Percentiles rank a stretch among this genome's conserved stretches.
These are phyloP conservation scores for Auricularia auricula-judae DNA, from an alignment of 768 basidiomycete species.

Conservation along the genomic window DNA sequence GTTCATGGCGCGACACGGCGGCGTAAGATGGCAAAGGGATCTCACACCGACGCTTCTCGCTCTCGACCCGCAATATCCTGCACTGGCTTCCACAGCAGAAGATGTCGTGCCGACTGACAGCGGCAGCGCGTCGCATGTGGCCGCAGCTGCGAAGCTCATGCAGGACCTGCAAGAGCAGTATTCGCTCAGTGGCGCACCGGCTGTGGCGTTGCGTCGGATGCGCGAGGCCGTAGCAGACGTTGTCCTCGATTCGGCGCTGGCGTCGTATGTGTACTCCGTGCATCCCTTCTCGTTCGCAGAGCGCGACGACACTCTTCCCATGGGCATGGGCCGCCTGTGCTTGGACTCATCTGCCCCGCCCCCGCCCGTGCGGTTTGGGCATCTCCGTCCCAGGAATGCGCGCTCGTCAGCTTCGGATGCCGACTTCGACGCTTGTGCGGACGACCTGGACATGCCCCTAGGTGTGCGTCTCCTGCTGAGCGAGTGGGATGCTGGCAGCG, in stretches of 20 bases:
- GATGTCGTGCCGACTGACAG: background rate
- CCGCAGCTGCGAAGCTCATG: conserved; percentile 5
- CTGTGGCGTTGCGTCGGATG: conserved; percentile 29
- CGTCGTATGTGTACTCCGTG: too few relatives aligned
- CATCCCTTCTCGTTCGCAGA: background rate
- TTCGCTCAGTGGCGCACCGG: conserved; percentile 50
- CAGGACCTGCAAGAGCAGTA: conserved; percentile 38
- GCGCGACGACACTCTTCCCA: conserved; percentile 29
- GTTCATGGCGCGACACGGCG: conserved; percentile 15
- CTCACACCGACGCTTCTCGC: conserved; percentile 29
- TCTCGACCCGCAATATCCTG: conserved; percentile 26
- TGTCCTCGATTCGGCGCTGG: conserved; percentile 29
- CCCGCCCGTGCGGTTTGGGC: conserved; percentile 46
- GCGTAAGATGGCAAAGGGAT: conserved; percentile 37
- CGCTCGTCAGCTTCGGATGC: conserved; percentile 12
- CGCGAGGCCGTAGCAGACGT: conserved; percentile 11
- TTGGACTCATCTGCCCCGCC: conserved; percentile 34
- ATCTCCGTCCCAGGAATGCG: conserved; percentile 14
- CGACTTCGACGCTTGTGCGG: conserved; percentile 2
- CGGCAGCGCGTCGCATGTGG: background rate
- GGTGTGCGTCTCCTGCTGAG: conserved; percentile 54
- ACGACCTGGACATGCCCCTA: conserved; percentile 25
- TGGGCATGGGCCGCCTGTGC: conserved; percentile 34
- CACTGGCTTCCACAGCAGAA: conserved; percentile 23
- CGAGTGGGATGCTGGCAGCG: conserved; percentile 52